These are phyloP conservation scores for Letharia lupina DNA, from an alignment of 495 filamentous ascomycete genomes.

Conservation along the genomic window DNA sequence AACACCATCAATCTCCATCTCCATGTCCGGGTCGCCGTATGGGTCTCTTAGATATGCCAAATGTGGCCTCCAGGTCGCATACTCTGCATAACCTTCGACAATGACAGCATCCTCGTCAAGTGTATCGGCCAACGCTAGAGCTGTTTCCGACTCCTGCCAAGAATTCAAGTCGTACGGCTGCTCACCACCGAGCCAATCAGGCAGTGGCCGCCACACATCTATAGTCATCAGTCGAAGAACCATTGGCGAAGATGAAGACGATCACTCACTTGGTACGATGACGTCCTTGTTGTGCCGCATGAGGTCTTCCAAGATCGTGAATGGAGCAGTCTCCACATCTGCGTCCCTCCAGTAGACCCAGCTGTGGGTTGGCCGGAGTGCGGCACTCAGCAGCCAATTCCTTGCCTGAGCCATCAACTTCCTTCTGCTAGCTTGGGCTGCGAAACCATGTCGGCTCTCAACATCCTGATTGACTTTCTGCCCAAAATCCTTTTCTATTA, in stretches of 20 bases:
- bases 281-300: constrained; percentile 99
- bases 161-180: constrained; percentile 99
- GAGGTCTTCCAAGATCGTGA: constrained; percentile 92
- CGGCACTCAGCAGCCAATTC: constrained; percentile 94
- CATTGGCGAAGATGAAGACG: constrained; percentile 11
- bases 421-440: constrained; percentile 83
- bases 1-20: constrained; percentile 98
- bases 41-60: constrained; percentile 95
- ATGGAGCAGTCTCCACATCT: constrained; percentile 93
- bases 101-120: constrained; percentile 98
- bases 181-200: constrained; percentile 98
- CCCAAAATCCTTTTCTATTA: constrained; percentile 98
- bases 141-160: constrained; percentile 98
- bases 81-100: constrained; percentile 98
- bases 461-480: constrained; percentile 98
- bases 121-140: constrained; percentile 84
- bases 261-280: constrained; percentile 90
- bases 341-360: constrained; percentile 99
- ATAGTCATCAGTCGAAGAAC: constrained; percentile 14
- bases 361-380: constrained; percentile 86
- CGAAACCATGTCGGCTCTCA: constrained; percentile 95
- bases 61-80: constrained; percentile 97
- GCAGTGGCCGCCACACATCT: constrained; percentile 98
- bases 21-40: constrained; percentile 96
- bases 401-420: constrained; percentile 98